phyloP scores from a whole-genome alignment of 768 basidiomycete genomes.

The Russula sp. region DNA sequence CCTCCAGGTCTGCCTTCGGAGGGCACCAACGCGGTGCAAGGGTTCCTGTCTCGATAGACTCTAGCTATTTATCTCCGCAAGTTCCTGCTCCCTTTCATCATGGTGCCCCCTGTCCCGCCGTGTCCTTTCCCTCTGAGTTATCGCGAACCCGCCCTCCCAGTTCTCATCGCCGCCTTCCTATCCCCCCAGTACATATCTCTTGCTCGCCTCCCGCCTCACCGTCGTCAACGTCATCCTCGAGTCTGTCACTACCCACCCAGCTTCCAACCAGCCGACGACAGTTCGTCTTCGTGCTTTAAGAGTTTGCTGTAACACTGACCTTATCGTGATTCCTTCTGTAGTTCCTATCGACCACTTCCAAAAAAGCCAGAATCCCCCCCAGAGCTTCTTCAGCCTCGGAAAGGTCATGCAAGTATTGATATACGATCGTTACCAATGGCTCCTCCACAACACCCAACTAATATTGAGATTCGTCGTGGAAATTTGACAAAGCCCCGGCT shows the following conservation, averaged over 20 bases:
- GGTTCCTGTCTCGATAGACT: background rate
- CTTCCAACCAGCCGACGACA: background rate
- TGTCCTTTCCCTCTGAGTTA: background rate
- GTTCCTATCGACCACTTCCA: conserved; percentile 18
- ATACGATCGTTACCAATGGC: background rate
- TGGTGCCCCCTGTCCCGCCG: background rate
- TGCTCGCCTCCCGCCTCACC: background rate
- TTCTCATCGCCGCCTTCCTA: conserved; percentile 17
- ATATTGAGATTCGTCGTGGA: conserved; percentile 5
- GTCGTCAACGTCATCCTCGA: background rate
- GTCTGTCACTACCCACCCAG: background rate
- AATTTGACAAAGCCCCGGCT: conserved; percentile 36
- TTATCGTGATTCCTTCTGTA: background rate
- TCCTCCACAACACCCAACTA: conserved; percentile 6
- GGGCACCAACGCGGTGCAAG: background rate
- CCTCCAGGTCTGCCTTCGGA: background rate
- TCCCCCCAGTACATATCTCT: background rate
- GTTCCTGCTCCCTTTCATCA: background rate
- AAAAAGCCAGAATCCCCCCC: conserved; percentile 11
- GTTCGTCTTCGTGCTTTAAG: conserved; percentile 4
- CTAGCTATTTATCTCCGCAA: background rate
- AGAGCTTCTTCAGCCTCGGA: background rate
- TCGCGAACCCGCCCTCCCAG: background rate
- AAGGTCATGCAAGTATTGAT: background rate
- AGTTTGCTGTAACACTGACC: background rate